Percentiles rank a stretch among this genome's conserved stretches.
Evolutionary conservation across 176 grass and related monocot genomes (phyloP).

Genomic region (Coix lacrymajobi): DNA sequence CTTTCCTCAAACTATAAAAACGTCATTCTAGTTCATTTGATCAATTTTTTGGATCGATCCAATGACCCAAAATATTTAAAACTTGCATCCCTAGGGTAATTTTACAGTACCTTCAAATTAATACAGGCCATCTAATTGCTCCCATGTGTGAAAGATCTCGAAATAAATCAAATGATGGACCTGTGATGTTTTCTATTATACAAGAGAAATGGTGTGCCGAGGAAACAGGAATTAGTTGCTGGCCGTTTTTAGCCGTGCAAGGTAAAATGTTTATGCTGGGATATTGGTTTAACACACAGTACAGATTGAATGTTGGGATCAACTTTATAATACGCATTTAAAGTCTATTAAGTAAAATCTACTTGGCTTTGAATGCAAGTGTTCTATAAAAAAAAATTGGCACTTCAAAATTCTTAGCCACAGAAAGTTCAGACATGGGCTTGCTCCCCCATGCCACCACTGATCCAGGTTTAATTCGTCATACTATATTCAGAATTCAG

Average conservation of each 20-base stretch:
- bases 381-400: not conserved
- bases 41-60: too few relatives aligned
- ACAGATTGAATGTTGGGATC: not conserved
- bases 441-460: not conserved
- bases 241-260: not conserved
- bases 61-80: too few relatives aligned
- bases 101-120: not conserved
- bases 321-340: not conserved
- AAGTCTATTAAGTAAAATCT: not conserved
- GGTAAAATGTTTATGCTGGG: not conserved
- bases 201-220: not conserved
- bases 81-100: too few relatives aligned
- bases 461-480: not conserved
- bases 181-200: not conserved
- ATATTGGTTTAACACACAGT: not conserved
- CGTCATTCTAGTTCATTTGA: too few relatives aligned
- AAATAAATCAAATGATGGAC: not conserved
- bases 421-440: not conserved
- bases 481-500: not conserved
- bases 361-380: not conserved
- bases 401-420: not conserved
- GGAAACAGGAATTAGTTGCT: not conserved
- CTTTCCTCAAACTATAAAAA: too few relatives aligned
- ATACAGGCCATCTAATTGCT: too few relatives aligned
- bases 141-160: too few relatives aligned